Conservation (phyloP, 1,284 basidiomycete species). For the Meira nashicola region DNA sequence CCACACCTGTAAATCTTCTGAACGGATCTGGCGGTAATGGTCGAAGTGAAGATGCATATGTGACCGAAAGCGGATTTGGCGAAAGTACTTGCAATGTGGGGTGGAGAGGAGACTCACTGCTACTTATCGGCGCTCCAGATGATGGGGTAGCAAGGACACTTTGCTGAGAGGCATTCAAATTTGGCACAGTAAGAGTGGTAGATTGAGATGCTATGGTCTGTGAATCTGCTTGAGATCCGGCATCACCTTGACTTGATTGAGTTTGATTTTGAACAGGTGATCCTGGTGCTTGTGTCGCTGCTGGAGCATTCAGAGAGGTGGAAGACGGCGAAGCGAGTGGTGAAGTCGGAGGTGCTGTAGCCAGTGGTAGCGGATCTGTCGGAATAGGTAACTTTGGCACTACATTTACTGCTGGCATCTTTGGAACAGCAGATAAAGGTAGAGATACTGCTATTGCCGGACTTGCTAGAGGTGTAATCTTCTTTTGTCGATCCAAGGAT, state of each 20-base stretch:
- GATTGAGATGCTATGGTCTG: no score
- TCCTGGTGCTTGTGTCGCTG: not conserved
- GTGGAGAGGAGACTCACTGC: slow-evolving; percentile 27
- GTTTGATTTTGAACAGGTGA: not conserved
- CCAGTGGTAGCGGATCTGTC: no score
- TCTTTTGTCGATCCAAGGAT: not conserved
- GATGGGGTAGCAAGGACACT: not conserved
- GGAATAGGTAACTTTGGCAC: no score
- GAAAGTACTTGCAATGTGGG: slow-evolving; percentile 39
- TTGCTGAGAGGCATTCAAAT: no score
- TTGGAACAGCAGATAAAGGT: not conserved
- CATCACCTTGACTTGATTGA: not conserved
- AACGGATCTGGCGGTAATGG: slow-evolving; percentile 48
- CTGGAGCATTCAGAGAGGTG: not conserved
- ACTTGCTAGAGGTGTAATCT: not conserved
- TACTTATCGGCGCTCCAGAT: not conserved
- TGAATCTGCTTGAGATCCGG: not conserved
- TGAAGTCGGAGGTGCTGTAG: no score
- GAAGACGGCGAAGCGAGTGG: not conserved
- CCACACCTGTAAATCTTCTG: slow-evolving; percentile 42
- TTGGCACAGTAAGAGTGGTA: no score
- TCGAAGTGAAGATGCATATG: slow-evolving; percentile 48
- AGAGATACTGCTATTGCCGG: not conserved
- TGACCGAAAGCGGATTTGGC: slow-evolving; percentile 48
- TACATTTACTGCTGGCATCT: not conserved